Conservation (phyloP, 495 filamentous ascomycete species). For the Xylaria flabelliformis region DNA sequence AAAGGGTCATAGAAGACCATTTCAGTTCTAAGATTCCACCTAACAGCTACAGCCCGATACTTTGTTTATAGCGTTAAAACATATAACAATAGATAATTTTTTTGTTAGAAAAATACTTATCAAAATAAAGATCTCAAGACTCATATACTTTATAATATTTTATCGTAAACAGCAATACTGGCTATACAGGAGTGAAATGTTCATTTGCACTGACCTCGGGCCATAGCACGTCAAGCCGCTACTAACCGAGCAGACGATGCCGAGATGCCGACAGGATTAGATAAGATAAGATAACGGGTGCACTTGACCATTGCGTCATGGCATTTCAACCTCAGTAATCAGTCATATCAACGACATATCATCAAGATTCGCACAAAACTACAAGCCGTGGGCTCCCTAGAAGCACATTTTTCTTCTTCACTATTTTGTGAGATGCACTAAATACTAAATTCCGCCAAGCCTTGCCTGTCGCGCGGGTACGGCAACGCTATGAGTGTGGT, state of each 20-base stretch:
- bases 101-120: too few species aligned
- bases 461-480: background rate
- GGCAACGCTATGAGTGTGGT: background rate
- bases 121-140: too few species aligned
- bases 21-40: too few species aligned
- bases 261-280: background rate
- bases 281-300: background rate
- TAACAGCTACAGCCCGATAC: too few species aligned
- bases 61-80: too few species aligned
- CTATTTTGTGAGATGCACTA: slow-evolving; percentile 10
- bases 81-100: too few species aligned
- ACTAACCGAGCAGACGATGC: background rate
- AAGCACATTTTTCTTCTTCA: background rate
- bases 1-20: too few species aligned
- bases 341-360: too few species aligned
- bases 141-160: too few species aligned
- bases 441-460: background rate
- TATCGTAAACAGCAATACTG: too few species aligned
- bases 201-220: too few species aligned
- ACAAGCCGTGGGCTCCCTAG: background rate
- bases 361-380: background rate
- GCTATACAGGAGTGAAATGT: too few species aligned
- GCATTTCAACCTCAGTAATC: background rate
- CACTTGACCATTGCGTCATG: background rate
- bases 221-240: background rate